phyloP scores from a whole-genome alignment of 345 rosid genomes.

The Melaleuca quinquenervia region DNA sequence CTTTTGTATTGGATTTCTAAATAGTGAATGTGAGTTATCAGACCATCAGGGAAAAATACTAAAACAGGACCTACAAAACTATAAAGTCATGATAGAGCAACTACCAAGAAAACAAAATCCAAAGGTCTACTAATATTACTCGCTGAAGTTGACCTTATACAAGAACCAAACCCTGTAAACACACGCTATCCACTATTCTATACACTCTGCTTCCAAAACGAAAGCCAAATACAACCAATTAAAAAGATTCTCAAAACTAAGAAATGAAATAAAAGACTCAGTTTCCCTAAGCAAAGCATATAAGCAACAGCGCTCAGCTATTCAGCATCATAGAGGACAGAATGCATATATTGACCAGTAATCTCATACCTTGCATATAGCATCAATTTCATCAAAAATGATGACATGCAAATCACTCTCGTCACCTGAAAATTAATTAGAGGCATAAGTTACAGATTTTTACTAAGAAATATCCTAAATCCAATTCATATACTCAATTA shows the following conservation, averaged over 20 bases:
- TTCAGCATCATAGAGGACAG: background rate
- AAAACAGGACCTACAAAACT: background rate
- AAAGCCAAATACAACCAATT: background rate
- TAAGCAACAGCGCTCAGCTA: background rate
- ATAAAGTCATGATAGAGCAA: background rate
- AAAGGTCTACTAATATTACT: background rate
- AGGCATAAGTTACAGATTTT: background rate
- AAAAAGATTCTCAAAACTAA: background rate
- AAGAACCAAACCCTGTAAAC: background rate
- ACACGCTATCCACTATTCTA: background rate
- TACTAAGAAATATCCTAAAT: background rate
- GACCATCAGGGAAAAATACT: background rate
- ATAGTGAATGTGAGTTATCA: background rate
- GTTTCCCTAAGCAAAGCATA: background rate
- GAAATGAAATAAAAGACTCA: background rate
- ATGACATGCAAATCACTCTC: slow-evolving; percentile 95
- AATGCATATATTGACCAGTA: background rate
- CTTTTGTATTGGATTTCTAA: background rate
- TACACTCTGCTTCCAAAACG: background rate
- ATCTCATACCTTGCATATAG: slow-evolving; percentile 87
- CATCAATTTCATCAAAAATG: slow-evolving; percentile 99
- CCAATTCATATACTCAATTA: slow-evolving; percentile 17
- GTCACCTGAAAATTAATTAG: slow-evolving; percentile 54
- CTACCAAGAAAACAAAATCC: background rate
- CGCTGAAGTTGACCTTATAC: background rate